A percentile compares a stretch with the other conserved stretches of the same genome.
Evolutionary conservation across 495 filamentous ascomycete species (phyloP).

Genomic region (Aspergillus carlsbadensis): DNA sequence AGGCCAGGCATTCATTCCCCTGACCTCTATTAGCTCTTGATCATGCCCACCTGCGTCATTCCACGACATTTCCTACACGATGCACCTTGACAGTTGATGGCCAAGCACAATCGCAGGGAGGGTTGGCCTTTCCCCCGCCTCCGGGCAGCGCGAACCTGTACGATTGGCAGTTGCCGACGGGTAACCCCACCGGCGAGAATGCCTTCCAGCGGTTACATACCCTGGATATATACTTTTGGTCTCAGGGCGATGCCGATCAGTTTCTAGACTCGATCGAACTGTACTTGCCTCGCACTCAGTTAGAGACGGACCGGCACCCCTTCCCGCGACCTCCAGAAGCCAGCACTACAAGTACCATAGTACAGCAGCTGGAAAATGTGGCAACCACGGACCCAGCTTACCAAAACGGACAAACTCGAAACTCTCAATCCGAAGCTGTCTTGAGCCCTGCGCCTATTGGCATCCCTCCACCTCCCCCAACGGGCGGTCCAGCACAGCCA

Average conservation of each 20-base stretch:
- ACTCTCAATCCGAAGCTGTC: conserved; percentile 39
- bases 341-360: conserved; percentile 74
- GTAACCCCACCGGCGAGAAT: conserved; percentile 65
- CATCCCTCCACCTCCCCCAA: conserved; percentile 46
- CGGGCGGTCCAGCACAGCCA: conserved; percentile 30
- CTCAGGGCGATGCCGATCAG: conserved; percentile 65
- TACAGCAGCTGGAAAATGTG: conserved; percentile 79
- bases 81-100: conserved; percentile 74
- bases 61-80: conserved; percentile 73
- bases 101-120: conserved; percentile 27
- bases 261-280: conserved; percentile 67
- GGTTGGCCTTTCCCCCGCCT: conserved; percentile 27
- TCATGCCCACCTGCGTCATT: conserved; percentile 63
- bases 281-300: conserved; percentile 59
- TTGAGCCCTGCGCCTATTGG: conserved; percentile 33
- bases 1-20: neutral
- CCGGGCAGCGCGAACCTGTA: conserved; percentile 43
- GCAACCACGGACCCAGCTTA: conserved; percentile 67
- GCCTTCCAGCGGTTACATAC: conserved; percentile 76
- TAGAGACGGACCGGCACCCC: conserved; percentile 49
- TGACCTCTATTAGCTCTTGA: conserved; percentile 55
- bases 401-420: conserved; percentile 52
- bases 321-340: conserved; percentile 46
- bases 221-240: conserved; percentile 91
- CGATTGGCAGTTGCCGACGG: conserved; percentile 78